Evolutionary conservation across 768 basidiomycete genomes (phyloP), one percentile per base, ranked within the genome.

Genomic region (Suillus luteus): DNA sequence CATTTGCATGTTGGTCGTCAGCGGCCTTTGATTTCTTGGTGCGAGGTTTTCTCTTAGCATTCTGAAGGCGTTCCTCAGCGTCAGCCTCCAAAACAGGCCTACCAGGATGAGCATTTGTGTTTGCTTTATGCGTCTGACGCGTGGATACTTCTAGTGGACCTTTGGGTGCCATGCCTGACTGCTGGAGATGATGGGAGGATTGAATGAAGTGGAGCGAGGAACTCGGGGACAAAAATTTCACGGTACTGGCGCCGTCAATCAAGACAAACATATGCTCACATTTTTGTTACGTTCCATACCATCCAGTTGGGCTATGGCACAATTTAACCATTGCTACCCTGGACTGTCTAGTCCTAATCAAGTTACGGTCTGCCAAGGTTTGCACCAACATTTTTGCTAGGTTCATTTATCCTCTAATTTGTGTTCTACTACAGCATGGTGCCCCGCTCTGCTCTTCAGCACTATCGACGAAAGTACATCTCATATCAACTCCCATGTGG

Each of bases 51-150:
- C 44, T 46, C 44, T 46, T 48, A 3, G 49, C 43, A 17, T 61
- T 49, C 38, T 59, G 60, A 33, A 62, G 57, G 22, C 15, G n/a
- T 33, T 64, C 52, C 55, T 67, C 61, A n/a, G 64, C 57, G 15
- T 22, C 57, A n/a, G 63, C 63, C 22, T 60, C 15, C 11, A 62
- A 37, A 40, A 64, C 24, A 41, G 62, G 59, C 4, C 51, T 12
- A 7, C 60, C 63, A n/a, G 66, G 66, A 22, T 57, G 63, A 10
- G 41, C 35, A 19, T 43, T 57, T 4, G 40, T 49, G 41, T 67
- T 67, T 22, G 43, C 24, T 6, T 49, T 19, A 15, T 51, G 31
- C 17, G 57, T 62, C 33, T 22, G 61, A 24, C 3, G n/a, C 11
- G 5, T 31, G 51, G 55, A 59, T 15, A 35, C 43, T 24, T 41